Evolutionary conservation across 2,329 filamentous ascomycete genomes (phyloP).

Genomic region (Sporothrix humicola): DNA sequence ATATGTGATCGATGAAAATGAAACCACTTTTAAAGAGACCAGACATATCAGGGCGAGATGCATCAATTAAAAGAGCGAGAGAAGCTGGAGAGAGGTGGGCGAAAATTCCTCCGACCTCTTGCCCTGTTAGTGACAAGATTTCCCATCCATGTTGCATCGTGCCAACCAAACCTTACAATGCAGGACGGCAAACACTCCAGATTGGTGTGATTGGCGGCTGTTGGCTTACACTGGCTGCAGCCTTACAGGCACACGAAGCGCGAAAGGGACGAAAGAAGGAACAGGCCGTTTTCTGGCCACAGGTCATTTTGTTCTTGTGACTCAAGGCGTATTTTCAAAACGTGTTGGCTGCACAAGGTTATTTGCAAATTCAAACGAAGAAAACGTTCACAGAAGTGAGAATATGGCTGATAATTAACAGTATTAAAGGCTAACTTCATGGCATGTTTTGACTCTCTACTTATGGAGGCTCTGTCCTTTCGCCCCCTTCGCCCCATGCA

Average conservation of each 20-base stretch:
- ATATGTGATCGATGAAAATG: neutral
- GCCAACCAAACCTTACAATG: conserved; percentile 6
- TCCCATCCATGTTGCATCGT: conserved; percentile 5
- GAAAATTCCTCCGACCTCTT: conserved; percentile 17
- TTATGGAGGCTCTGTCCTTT: neutral
- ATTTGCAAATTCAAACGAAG: no score
- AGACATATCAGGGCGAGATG: neutral
- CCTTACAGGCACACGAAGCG: conserved; percentile 13
- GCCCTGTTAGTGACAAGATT: neutral
- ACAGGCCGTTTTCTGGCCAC: no score
- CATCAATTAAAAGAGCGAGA: neutral
- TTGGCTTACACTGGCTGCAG: conserved; percentile 17
- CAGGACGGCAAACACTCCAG: conserved; percentile 8
- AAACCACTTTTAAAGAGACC: no score
- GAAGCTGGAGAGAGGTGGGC: neutral
- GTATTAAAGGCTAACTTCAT: no score
- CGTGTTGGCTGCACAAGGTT: no score
- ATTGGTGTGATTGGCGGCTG: neutral
- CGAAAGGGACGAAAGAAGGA: no score
- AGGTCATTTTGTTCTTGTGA: neutral
- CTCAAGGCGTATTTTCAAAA: no score
- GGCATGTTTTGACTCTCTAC: neutral
- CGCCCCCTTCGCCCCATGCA: no score
- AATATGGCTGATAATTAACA: no score
- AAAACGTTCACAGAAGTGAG: no score